Base-by-base conservation (phyloP, 2,329 filamentous ascomycete species). In the Fusarium virguliforme region DNA sequence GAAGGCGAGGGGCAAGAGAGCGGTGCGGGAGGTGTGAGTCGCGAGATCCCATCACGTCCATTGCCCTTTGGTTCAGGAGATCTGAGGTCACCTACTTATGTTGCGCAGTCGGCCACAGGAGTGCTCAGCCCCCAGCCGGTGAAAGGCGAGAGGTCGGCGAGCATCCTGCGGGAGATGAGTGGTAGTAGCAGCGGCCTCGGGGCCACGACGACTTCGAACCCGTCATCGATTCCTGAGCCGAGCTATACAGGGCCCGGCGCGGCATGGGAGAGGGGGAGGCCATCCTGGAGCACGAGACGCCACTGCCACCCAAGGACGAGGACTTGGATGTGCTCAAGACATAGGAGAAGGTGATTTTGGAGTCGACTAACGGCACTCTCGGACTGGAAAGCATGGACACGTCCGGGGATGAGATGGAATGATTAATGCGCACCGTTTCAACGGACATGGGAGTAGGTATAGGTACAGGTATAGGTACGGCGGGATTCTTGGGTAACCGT, bases 51-150 rank as follows among this genome's bases (percentile, higher is more conserved):
- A 48, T 79, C 81, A 57, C 82, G 87, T 60, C 76, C 83, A 60
- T 75, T 88, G 40, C 87, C 87, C 30, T 88, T 84, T 75, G 86
- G 87, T 59, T 88, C 87, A 4, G 86, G 88, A 71, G 81, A 74
- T 68, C 56, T 67, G 57, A 76, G 61, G 60, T 74, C 74, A 58
- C 74, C 75, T 65, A 73, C 75, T 64, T 74, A 78, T 67, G 64
- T 77, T 67, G 65, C 71, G 53, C 76, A 76, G 65, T 70, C 75
- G 50, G 64, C 68, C 37, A 58, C 70, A 58, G 73, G 77, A 41
- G 79, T 82, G 67, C 76, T 81, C 67, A 82, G 80, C 74, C 83
- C 83, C 71, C 82, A 80, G 74, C 83, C 83, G 69, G 77, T 83
- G 64, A 84, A 83, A 79, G 81, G 80, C 67, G 74, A 77, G 73